These are phyloP conservation scores for Backusella psychrophila DNA, from an alignment of 192 early-diverging fungal genomes.

Conservation along the genomic window DNA sequence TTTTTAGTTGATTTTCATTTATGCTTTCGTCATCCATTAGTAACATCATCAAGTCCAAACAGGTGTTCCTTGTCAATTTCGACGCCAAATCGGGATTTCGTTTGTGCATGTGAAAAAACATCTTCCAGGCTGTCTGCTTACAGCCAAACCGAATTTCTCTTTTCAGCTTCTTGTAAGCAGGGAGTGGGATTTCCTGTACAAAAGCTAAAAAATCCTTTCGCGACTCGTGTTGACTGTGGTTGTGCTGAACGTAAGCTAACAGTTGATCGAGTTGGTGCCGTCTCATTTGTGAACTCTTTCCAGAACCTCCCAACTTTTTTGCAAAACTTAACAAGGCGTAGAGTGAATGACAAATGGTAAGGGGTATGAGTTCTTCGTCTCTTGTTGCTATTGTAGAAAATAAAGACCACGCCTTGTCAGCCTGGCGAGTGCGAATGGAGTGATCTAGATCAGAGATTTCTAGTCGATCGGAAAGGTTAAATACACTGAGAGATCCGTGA, in stretches of 20 bases:
- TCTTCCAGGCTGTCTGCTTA: background rate
- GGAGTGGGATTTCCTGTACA: conserved; percentile 14
- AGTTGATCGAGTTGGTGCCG: conserved; percentile 20
- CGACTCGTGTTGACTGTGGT: background rate
- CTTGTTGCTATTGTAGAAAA: conserved; percentile 9
- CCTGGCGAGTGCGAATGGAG: conserved; percentile 17
- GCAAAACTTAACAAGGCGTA: conserved; percentile 18
- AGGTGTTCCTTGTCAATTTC: conserved; percentile 9
- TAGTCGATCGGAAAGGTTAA: conserved; percentile 8
- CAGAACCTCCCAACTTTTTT: background rate
- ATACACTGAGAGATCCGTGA: conserved; percentile 3
- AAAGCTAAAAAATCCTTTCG: background rate
- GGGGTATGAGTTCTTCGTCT: conserved; percentile 17
- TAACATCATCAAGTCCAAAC: conserved; percentile 4
- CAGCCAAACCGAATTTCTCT: conserved; percentile 2
- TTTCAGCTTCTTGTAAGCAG: conserved; percentile 15
- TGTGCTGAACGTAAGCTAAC: conserved; percentile 11
- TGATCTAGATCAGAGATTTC: conserved; percentile 1
- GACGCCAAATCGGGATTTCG: background rate
- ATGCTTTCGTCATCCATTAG: conserved; percentile 4
- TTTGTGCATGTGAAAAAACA: conserved; percentile 19
- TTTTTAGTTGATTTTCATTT: conserved; percentile 8
- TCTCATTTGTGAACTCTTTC: background rate
- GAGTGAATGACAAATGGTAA: conserved; percentile 7
- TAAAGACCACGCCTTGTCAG: conserved; percentile 20